Evolutionary conservation across 345 rosid species (phyloP), one percentile per base, ranked within the genome.

Genomic region (Clarkia xantiana): DNA sequence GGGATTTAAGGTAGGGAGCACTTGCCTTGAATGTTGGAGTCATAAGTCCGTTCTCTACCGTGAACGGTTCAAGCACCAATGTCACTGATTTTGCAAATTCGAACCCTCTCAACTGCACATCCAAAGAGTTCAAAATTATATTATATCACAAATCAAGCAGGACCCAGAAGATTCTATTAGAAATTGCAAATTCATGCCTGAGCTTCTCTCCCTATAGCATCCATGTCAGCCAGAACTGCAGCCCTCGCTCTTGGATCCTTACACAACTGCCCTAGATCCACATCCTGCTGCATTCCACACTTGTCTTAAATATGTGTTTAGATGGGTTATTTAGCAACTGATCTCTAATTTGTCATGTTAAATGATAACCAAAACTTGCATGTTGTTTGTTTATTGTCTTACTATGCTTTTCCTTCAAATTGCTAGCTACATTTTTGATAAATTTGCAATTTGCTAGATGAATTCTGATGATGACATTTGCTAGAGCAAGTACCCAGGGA

Each of bases 21-120:
- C 9, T 29, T 67, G 70, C 99, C 96, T 91, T 91, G 23, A 87
- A 75, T 13, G 99, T 91, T 4, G 99, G 99, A 53, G 99, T 91
- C 19, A 84, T 74, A 49, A 91, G 75, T 51, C 88, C 94, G 36
- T 86, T 91, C 61, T 91, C 99, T 46, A 79, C 6, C 0, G 94
- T 74, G 65, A 87, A 80, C 10, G 94, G 88, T 59, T 91, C 96
- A 1, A 39, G 59, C 62, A 82, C 95, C 73, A 91, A 60, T n/a
- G 87, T 84, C 63, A 87, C 76, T 1, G 94, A 96, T 64, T 91
- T 87, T 14, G 71, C 96, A 65, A 84, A 84, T 72, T 91, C 99
- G 18, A 91, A 91, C 51, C 95, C 99, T 74, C 99, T 64, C 58
- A 84, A 64, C 94, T 84, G 81, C 56, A 56, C n/a, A 22, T 18